These are phyloP conservation scores for Hypoxylon sp. DNA, from an alignment of 2,329 filamentous ascomycete species.

Conservation along the genomic window DNA sequence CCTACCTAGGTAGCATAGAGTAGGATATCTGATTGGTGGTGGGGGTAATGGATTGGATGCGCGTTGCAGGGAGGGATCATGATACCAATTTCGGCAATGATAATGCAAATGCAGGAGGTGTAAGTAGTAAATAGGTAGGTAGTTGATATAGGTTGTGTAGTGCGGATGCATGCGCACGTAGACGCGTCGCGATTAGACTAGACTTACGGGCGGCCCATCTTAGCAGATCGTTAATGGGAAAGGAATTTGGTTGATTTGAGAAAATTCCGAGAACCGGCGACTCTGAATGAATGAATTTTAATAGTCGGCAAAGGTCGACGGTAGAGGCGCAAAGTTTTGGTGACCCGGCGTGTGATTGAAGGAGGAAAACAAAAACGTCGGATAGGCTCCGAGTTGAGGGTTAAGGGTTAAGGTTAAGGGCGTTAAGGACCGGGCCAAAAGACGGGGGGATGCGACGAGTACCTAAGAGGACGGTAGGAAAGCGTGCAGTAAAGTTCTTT, in stretches of 20 bases:
- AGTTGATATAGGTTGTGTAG: constrained; percentile 17
- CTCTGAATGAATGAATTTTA: constrained; percentile 19
- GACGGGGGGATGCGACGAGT: neutral
- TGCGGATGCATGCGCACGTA: constrained; percentile 34
- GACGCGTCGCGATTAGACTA: constrained; percentile 40
- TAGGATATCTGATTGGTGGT: neutral
- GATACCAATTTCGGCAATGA: neutral
- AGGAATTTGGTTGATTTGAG: neutral
- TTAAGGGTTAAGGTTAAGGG: too few species aligned
- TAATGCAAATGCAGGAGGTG: neutral
- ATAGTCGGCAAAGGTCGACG: neutral
- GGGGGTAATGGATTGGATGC: neutral
- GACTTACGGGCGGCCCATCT: constrained; percentile 64
- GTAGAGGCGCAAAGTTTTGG: neutral
- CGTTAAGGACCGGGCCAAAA: neutral
- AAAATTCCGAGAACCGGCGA: constrained; percentile 2
- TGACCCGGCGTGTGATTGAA: neutral
- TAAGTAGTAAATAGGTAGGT: constrained; percentile 17
- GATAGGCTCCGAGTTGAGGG: neutral
- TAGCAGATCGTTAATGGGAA: constrained; percentile 36
- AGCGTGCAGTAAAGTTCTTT: neutral
- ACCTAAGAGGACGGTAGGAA: neutral
- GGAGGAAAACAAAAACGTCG: neutral
- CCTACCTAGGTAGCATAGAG: too few species aligned
- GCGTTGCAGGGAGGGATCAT: neutral